Evolutionary conservation across 2,329 filamentous ascomycete species (phyloP), one percentile per base, ranked within the genome.

Genomic region (Sordariomycetes sp.): DNA sequence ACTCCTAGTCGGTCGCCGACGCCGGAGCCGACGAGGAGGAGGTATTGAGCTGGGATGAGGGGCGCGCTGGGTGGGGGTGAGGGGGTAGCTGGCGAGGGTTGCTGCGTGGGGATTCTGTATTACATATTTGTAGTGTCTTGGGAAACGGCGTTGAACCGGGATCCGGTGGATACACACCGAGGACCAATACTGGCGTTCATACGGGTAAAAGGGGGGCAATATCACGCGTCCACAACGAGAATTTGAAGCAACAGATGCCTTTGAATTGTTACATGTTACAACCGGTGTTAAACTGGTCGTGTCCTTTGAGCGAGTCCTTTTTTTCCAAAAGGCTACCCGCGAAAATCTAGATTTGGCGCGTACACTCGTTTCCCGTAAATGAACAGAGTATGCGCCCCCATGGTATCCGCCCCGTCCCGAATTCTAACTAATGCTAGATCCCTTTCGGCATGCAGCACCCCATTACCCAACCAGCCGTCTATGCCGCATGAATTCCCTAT

Each of bases 1-100:
- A 95, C 89, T 70, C 82, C 84, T 62, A 87, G 77, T 62, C 81
- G 89, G 66, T 95, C 89, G 68, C 90, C 91, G 0, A 94, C 87
- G 64, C 92, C 92, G 3, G 90, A 95, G 70, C 89, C 90, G 6
- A 82, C 84, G 60, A 82, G 86, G 67, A 84, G 85, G 71, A 79
- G 89, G 64, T 87, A 76, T 68, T 89, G 78, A 68, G 56, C 8
- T 2, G 8, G 45, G 8, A 20, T 13, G 5, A 1, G 45, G 45
- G 20, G 45, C n/a, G 39, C 15, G 13, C 13, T 45, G 17, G 36
- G 36, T 17, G 39, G 17, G 15, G n/a, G 7, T n/a, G 39, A n/a
- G 10, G 7, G 39, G 39, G 13, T n/a, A n/a, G n/a, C n/a, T 20
- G 22, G 8, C 4, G 2, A 8, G n/a, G 20, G 22, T 5, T 50